Base-by-base conservation (phyloP, 2,329 filamentous ascomycete species). In the Penicillium sp. region DNA sequence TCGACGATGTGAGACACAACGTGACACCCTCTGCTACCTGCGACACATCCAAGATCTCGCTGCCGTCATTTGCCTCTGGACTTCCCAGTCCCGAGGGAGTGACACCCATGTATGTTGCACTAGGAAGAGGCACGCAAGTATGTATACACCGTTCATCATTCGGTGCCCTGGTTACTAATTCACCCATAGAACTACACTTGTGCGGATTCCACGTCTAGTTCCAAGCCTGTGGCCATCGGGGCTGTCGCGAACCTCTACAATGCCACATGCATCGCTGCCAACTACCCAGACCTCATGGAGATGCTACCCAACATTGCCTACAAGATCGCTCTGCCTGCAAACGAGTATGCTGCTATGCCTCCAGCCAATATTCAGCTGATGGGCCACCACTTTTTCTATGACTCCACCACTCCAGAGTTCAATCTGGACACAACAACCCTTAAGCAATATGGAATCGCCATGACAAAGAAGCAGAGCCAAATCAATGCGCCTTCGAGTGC, bases 221-320 rank as follows among this genome's bases (percentile, higher is more conserved):
- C 84, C 0, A 75, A 74, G 0, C 92, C 93, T 13, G 78, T 77
- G 9, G 79, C 85, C 16, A 72, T 79, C 45, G 93, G 93, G 58
- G 93, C 93, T 49, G 68, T 90, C 0, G 93, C 93, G 49, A 86
- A 84, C 1, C 88, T 97, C 64, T 96, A 89, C 85, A 91, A 96
- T 74, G 88, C 86, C 53, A 89, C 85, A 62, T 96, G 93, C 74
- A 73, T 93, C 31, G 88, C 87, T 6, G 80, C 87, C 39, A 77
- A 82, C 60, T 85, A 85, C 64, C 86, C 89, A 0, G 80, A 85
- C 49, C 77, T 94, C 15, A 77, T 92, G 39, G 68, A 78, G 57
- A 71, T 80, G 50, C 79, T 95, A 18, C 85, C 89, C 3, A 77
- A 77, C 54, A 81, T 90, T 52, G 84, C 87, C 1, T 80, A 95